A percentile compares a stretch with the other conserved stretches of the same genome.
These are phyloP conservation scores for Eleusine indica DNA, from an alignment of 176 grass and related monocot species.

Conservation along the genomic window DNA sequence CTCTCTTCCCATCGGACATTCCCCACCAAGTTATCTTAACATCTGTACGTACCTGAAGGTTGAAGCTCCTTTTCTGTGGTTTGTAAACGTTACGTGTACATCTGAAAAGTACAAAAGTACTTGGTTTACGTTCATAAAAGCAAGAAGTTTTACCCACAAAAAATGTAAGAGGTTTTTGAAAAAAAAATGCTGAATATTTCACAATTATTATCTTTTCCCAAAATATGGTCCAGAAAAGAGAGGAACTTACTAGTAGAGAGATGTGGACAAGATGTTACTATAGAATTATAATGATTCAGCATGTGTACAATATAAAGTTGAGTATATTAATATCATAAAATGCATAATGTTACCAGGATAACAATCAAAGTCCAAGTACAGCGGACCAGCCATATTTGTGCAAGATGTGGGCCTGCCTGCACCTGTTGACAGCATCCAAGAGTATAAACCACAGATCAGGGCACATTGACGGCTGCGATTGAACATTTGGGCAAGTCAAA, in stretches of 20 bases:
- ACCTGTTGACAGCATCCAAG: conserved; percentile 31
- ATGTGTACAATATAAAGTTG: not conserved
- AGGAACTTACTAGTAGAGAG: not conserved
- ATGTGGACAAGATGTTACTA: not conserved
- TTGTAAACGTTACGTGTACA: conserved; percentile 6
- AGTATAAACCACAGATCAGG: not conserved
- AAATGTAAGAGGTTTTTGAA: not conserved
- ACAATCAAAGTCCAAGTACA: conserved; percentile 36
- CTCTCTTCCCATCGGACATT: conserved; percentile 15
- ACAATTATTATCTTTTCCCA: not conserved
- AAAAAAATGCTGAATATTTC: not conserved
- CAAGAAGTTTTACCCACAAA: not conserved
- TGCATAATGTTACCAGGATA: not conserved
- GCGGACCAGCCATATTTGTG: conserved; percentile 5
- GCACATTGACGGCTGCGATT: conserved; percentile 22
- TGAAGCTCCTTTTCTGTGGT: not conserved
- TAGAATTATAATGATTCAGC: not conserved
- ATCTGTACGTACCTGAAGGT: not conserved
- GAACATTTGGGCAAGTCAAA: not conserved
- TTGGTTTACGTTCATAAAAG: not conserved
- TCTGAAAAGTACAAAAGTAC: not conserved
- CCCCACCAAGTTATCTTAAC: conserved; percentile 13
- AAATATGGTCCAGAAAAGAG: not conserved
- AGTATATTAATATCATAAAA: conserved; percentile 21
- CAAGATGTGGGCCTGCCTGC: conserved; percentile 37